Percentiles rank a stretch among this genome's conserved stretches.
Conservation (phyloP, 129 eudicot species). For the Flaveria trinervia region DNA sequence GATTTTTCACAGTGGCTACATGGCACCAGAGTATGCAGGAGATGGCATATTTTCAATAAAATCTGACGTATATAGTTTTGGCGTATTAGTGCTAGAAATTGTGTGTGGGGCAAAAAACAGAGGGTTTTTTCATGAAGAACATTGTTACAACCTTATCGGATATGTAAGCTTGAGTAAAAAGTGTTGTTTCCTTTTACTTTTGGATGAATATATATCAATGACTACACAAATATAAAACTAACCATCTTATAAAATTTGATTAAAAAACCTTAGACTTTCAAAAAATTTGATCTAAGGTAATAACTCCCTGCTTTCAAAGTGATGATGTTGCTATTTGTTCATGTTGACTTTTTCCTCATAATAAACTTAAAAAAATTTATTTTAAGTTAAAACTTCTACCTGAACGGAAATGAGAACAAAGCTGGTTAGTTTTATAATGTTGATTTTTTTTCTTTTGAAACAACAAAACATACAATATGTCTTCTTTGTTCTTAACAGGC, state of each 20-base stretch:
- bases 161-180: conserved; percentile 36
- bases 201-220: too few species aligned
- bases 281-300: too few species aligned
- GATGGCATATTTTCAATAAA: conserved; percentile 44
- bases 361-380: too few species aligned
- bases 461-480: not conserved
- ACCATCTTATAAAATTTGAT: too few species aligned
- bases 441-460: not conserved
- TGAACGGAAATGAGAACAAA: too few species aligned
- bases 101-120: conserved; percentile 46
- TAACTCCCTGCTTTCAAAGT: not conserved
- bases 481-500: conserved; percentile 33
- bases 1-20: conserved; percentile 35
- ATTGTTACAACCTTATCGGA: conserved; percentile 46
- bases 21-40: conserved; percentile 50
- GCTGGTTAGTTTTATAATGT: too few species aligned
- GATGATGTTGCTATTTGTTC: not conserved
- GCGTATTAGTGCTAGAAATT: conserved; percentile 43
- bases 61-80: conserved; percentile 52
- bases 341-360: not conserved
- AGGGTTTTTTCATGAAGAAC: conserved; percentile 38
- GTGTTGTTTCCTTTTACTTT: too few species aligned
- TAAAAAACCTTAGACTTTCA: not conserved
- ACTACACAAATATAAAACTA: too few species aligned
- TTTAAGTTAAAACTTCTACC: too few species aligned